Percentiles rank a stretch among this genome's conserved stretches.
phyloP scores from a whole-genome alignment of 192 early-diverging fungal species.

The Umbelopsis isabellina region DNA sequence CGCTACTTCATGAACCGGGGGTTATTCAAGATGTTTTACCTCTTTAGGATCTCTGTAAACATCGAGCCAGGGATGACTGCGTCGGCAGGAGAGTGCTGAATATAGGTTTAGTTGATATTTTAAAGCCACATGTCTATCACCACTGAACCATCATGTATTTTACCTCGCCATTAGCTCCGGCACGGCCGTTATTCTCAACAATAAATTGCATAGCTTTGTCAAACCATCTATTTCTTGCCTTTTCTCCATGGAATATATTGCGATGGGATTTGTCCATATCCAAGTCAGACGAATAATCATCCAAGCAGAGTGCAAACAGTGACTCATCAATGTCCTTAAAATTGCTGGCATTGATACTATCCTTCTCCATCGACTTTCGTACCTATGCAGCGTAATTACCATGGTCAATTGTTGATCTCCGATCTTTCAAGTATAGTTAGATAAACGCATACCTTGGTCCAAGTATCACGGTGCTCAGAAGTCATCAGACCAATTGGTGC shows the following conservation, averaged over 20 bases:
- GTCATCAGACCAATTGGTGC: constrained; percentile 81
- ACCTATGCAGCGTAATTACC: constrained; percentile 23
- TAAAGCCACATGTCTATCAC: neutral
- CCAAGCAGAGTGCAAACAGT: constrained; percentile 88
- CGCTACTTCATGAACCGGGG: neutral
- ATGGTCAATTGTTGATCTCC: neutral
- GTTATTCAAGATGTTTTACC: constrained; percentile 46
- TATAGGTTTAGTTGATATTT: neutral
- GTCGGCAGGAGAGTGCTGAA: constrained; percentile 87
- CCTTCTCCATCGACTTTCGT: constrained; percentile 49
- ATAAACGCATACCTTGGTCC: constrained; percentile 61
- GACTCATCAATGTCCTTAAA: constrained; percentile 73
- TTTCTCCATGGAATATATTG: constrained; percentile 77
- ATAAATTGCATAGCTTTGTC: constrained; percentile 21
- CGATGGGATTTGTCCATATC: constrained; percentile 69
- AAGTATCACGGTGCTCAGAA: constrained; percentile 86
- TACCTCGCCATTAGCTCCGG: constrained; percentile 93
- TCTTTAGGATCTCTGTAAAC: constrained; percentile 67
- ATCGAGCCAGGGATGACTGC: constrained; percentile 87
- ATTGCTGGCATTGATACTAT: constrained; percentile 53
- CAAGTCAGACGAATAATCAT: constrained; percentile 65
- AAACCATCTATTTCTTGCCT: constrained; percentile 64
- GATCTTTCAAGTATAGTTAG: neutral
- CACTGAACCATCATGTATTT: neutral
- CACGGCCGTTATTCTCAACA: constrained; percentile 56